Conservation (phyloP, 192 early-diverging fungal species). For the Coemansia sp. region DNA sequence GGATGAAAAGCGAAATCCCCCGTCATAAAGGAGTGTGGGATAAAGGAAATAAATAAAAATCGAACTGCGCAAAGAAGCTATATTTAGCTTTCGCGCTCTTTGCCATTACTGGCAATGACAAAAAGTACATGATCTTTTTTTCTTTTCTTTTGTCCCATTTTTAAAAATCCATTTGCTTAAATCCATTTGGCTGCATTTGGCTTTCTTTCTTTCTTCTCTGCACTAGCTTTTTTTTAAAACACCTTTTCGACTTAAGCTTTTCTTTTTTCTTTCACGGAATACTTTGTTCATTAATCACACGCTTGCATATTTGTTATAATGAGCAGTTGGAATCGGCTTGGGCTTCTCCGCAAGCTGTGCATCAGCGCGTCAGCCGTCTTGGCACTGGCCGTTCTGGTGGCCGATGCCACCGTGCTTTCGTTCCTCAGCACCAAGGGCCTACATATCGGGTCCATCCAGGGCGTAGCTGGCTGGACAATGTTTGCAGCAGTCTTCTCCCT, state of each 20-base stretch:
- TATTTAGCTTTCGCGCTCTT: too few relatives aligned
- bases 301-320: slow-evolving; percentile 7
- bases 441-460: background rate
- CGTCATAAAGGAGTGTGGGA: too few relatives aligned
- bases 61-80: too few relatives aligned
- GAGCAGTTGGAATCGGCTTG: slow-evolving; percentile 23
- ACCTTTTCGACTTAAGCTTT: too few relatives aligned
- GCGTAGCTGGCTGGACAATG: slow-evolving; percentile 30
- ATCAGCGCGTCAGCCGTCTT: slow-evolving; percentile 5
- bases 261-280: background rate
- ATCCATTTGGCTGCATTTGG: too few relatives aligned
- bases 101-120: too few relatives aligned
- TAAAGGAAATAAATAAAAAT: too few relatives aligned
- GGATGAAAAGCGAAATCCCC: too few relatives aligned
- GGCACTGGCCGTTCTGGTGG: slow-evolving; percentile 8
- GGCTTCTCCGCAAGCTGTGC: slow-evolving; percentile 14
- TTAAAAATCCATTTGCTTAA: too few relatives aligned
- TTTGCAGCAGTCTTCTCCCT: slow-evolving; percentile 22
- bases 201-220: background rate
- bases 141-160: slow-evolving; percentile 4
- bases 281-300: background rate
- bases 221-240: background rate
- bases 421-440: slow-evolving; percentile 11
- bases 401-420: slow-evolving; percentile 18
- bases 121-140: too few relatives aligned